A percentile compares a stretch with the other conserved stretches of the same genome.
Evolutionary conservation across 148 eudicot species (phyloP).

Genomic region (Mesembryanthemum crystallinum): DNA sequence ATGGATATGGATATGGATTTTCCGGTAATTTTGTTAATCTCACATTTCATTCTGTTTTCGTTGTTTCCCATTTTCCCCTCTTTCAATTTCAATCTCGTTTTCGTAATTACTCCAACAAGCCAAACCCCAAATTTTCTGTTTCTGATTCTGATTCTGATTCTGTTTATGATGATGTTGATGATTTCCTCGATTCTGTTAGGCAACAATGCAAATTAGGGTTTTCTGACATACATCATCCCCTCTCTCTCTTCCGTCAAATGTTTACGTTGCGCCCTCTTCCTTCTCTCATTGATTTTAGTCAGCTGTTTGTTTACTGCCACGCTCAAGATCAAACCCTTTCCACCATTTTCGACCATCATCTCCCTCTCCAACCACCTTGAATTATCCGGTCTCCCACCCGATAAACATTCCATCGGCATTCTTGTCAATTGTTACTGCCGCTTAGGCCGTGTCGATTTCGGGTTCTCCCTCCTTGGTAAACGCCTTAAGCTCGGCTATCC

Average conservation of each 20-base stretch:
- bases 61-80: no score
- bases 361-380: neutral
- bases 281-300: neutral
- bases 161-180: no score
- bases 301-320: conserved; percentile 1
- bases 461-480: neutral
- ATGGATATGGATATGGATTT: no score
- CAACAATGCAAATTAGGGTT: conserved; percentile 1
- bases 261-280: neutral
- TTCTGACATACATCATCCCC: neutral
- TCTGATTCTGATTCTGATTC: no score
- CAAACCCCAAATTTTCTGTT: no score
- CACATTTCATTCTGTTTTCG: no score
- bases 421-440: conserved; percentile 10
- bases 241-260: neutral
- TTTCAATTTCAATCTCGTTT: no score
- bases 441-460: neutral
- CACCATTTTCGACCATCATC: conserved; percentile 4
- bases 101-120: no score
- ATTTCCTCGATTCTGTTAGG: neutral
- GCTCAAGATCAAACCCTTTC: conserved; percentile 13
- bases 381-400: neutral
- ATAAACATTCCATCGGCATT: conserved; percentile 5
- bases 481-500: conserved; percentile 10
- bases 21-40: no score